phyloP scores from a whole-genome alignment of 257 asterid genomes.

The Salvia splendens region DNA sequence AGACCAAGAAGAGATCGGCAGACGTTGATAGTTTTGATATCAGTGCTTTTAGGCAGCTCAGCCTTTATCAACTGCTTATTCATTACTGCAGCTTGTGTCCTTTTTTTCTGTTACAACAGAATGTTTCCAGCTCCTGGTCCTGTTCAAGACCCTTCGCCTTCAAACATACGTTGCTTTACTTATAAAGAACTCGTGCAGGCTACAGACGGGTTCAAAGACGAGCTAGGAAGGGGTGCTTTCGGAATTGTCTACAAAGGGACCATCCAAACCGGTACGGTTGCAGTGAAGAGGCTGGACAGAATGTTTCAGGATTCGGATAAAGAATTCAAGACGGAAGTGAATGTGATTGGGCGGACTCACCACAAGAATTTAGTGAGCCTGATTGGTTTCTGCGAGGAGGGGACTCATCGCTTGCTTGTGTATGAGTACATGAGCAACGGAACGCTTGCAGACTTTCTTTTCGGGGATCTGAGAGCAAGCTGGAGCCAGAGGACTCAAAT shows the following conservation, averaged over 20 bases:
- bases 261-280: constrained; percentile 29
- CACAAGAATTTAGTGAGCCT: constrained; percentile 65
- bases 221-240: constrained; percentile 63
- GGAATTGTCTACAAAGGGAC: constrained; percentile 63
- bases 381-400: constrained; percentile 58
- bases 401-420: constrained; percentile 43
- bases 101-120: constrained; percentile 27
- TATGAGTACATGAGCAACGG: constrained; percentile 56
- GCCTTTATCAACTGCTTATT: constrained; percentile 42
- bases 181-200: constrained; percentile 47
- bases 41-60: constrained; percentile 54
- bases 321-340: constrained; percentile 62
- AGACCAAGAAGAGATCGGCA: constrained; percentile 12
- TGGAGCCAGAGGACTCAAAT: constrained; percentile 56
- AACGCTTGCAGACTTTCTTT: constrained; percentile 46
- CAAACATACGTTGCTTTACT: constrained; percentile 40
- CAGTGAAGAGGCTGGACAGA: constrained; percentile 56
- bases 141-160: neutral
- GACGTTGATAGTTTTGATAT: constrained; percentile 36
- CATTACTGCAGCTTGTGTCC: constrained; percentile 31
- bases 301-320: constrained; percentile 51
- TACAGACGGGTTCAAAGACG: constrained; percentile 45
- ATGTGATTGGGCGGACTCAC: constrained; percentile 55
- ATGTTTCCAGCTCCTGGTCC: neutral
- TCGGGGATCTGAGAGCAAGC: constrained; percentile 38